Conservation (phyloP, 495 filamentous ascomycete genomes). For the Umbilicaria muhlenbergii region DNA sequence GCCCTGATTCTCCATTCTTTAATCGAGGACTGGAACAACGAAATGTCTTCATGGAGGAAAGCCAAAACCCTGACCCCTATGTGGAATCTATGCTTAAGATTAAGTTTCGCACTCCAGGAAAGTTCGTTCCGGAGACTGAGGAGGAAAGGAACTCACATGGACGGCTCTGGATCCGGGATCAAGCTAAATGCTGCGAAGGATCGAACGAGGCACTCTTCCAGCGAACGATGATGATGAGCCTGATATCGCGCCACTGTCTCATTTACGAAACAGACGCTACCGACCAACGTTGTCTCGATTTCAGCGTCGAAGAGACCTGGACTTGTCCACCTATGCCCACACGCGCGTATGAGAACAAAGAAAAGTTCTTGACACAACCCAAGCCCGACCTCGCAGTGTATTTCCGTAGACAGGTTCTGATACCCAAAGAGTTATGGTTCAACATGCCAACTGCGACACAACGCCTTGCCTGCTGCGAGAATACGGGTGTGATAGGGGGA, state of each 20-base stretch:
- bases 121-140: not conserved
- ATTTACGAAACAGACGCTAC: not conserved
- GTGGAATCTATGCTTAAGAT: not conserved
- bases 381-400: not conserved
- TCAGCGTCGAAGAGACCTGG: conserved; percentile 6
- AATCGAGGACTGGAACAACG: not conserved
- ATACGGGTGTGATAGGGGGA: not conserved
- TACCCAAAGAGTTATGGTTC: not conserved
- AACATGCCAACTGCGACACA: not conserved
- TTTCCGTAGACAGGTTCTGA: not conserved
- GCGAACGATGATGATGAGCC: conserved; percentile 7
- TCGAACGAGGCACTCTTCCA: conserved; percentile 7
- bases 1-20: not conserved
- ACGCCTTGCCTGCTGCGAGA: conserved; percentile 1
- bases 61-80: not conserved
- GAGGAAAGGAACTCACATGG: not conserved
- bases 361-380: not conserved
- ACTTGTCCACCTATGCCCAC: conserved; percentile 6
- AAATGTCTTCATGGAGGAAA: not conserved
- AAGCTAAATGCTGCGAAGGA: conserved; percentile 2
- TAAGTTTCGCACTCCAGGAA: not conserved
- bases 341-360: not conserved
- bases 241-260: conserved; percentile 5
- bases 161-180: conserved; percentile 3
- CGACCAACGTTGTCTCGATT: too few relatives aligned